phyloP scores from a whole-genome alignment of 225 moss, liverwort and hornwort species.

The Ulota crispa region DNA sequence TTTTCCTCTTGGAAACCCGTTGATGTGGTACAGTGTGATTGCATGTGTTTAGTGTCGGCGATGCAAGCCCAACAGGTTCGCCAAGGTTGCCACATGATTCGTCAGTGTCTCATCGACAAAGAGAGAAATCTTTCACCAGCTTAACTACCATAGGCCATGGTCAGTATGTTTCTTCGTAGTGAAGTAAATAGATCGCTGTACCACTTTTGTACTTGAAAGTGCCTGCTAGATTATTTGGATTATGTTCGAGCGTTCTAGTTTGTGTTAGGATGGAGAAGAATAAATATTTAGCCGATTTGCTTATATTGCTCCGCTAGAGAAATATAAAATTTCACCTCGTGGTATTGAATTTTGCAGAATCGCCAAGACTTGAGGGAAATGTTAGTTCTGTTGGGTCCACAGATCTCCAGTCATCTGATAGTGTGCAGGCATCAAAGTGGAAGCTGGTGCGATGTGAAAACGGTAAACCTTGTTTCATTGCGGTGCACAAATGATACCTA shows the following conservation, averaged over 20 bases:
- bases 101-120: slow-evolving; percentile 32
- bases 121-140: slow-evolving; percentile 53
- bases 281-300: neutral
- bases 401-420: slow-evolving; percentile 33
- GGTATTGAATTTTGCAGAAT: slow-evolving; percentile 38
- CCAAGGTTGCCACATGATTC: slow-evolving; percentile 44
- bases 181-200: neutral
- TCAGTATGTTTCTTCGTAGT: slow-evolving; percentile 28
- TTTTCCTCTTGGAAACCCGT: neutral
- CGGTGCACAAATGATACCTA: slow-evolving; percentile 1
- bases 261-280: neutral
- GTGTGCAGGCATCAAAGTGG: slow-evolving; percentile 47
- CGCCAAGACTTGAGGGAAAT: slow-evolving; percentile 29
- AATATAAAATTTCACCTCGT: neutral
- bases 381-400: slow-evolving; percentile 26
- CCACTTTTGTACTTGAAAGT: slow-evolving; percentile 2
- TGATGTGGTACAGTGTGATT: slow-evolving; percentile 15
- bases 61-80: slow-evolving; percentile 42
- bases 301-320: neutral
- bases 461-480: slow-evolving; percentile 34
- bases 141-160: slow-evolving; percentile 56
- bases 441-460: slow-evolving; percentile 58
- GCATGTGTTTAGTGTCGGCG: slow-evolving; percentile 41
- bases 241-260: neutral
- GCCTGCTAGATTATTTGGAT: neutral